phyloP scores from a whole-genome alignment of 441 rosid genomes.

The Arabidopsis hybrid region DNA sequence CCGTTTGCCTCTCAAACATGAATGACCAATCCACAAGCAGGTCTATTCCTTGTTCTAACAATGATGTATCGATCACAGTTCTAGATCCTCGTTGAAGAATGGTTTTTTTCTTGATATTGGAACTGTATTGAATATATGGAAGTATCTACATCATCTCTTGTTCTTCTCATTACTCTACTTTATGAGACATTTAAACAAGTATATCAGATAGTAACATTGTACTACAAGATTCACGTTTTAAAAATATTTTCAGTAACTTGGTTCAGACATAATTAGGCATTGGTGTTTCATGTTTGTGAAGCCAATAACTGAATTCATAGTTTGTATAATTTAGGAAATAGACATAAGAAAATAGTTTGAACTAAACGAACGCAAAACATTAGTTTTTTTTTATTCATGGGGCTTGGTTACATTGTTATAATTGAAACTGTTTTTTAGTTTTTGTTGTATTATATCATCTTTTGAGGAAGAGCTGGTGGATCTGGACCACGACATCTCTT shows the following conservation, averaged over 20 bases:
- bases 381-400: no score
- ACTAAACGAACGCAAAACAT: background rate
- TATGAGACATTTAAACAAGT: background rate
- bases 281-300: no score
- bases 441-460: background rate
- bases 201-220: background rate
- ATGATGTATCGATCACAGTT: background rate
- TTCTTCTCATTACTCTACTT: background rate
- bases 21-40: background rate
- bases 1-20: background rate
- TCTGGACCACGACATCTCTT: background rate
- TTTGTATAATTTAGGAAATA: background rate
- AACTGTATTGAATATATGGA: background rate
- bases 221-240: background rate
- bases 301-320: no score
- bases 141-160: constrained; percentile 7
- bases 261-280: no score
- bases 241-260: no score
- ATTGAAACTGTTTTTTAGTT: background rate
- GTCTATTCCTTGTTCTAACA: background rate
- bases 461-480: background rate
- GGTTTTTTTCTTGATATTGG: background rate
- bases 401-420: background rate
- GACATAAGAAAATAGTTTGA: background rate
- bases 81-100: constrained; percentile 7